Percentiles rank a stretch among this genome's conserved stretches.
Conservation (phyloP, 2,329 filamentous ascomycete species). For the Colletotrichum graminicola region DNA sequence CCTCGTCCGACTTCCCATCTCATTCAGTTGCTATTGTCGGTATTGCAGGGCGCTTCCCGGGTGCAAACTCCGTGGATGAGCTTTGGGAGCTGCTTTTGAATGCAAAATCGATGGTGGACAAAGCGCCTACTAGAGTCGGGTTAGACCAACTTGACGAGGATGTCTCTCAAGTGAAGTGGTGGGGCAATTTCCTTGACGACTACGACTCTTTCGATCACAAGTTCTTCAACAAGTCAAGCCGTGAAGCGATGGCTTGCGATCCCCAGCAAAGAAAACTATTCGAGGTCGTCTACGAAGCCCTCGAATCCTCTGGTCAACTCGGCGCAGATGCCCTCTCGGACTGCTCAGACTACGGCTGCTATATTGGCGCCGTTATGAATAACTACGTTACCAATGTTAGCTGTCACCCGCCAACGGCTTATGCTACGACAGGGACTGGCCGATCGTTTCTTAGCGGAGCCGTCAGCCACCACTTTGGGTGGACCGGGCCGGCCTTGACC, state of each 20-base stretch:
- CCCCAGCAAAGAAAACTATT: constrained; percentile 55
- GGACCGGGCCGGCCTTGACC: constrained; percentile 52
- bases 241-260: constrained; percentile 50
- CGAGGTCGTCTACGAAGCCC: constrained; percentile 56
- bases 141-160: constrained; percentile 11
- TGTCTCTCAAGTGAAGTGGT: constrained; percentile 34
- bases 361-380: constrained; percentile 47
- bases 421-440: constrained; percentile 52
- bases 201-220: constrained; percentile 51
- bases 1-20: constrained; percentile 51
- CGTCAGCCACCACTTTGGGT: constrained; percentile 54
- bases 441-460: constrained; percentile 51
- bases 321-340: constrained; percentile 33
- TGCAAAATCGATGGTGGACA: constrained; percentile 35
- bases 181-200: constrained; percentile 45
- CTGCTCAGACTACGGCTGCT: constrained; percentile 49
- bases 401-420: constrained; percentile 52
- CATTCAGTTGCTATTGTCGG: constrained; percentile 55
- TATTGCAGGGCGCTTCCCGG: constrained; percentile 58
- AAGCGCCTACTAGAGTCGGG: constrained; percentile 2
- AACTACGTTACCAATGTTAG: constrained; percentile 59
- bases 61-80: constrained; percentile 52
- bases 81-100: constrained; percentile 50
- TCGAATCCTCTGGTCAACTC: constrained; percentile 49
- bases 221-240: constrained; percentile 55